Conservation (phyloP, 768 basidiomycete genomes). For the Chiua virens region DNA sequence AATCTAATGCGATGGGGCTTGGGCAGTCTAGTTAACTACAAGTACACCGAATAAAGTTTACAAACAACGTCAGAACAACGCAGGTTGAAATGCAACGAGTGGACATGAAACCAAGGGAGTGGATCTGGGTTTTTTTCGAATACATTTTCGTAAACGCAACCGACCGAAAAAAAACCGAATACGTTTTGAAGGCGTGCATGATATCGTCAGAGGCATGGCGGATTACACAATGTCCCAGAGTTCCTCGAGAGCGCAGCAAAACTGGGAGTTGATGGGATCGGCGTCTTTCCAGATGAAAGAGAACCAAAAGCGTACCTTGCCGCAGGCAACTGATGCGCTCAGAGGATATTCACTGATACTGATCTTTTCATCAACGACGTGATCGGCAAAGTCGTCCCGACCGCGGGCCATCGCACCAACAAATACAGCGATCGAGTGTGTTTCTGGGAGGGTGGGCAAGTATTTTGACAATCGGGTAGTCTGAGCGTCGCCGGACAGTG, state of each 20-base stretch:
- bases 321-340: slow-evolving; percentile 93
- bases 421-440: slow-evolving; percentile 90
- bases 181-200: slow-evolving; percentile 9
- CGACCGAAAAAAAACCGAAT: slow-evolving; percentile 1
- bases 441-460: slow-evolving; percentile 80
- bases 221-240: slow-evolving; percentile 87
- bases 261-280: slow-evolving; percentile 43
- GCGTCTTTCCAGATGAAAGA: background rate
- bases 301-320: slow-evolving; percentile 66
- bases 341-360: slow-evolving; percentile 92
- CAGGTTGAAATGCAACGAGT: slow-evolving; percentile 36
- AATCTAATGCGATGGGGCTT: slow-evolving; percentile 33
- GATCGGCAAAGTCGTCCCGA: slow-evolving; percentile 95
- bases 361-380: slow-evolving; percentile 93
- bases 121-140: slow-evolving; percentile 6
- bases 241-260: slow-evolving; percentile 91
- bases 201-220: background rate
- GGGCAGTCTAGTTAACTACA: slow-evolving; percentile 26
- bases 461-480: slow-evolving; percentile 80
- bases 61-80: slow-evolving; percentile 24
- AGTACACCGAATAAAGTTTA: slow-evolving; percentile 16
- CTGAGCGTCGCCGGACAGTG: slow-evolving; percentile 89
- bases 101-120: slow-evolving; percentile 6
- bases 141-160: slow-evolving; percentile 10
- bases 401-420: slow-evolving; percentile 99